These are phyloP conservation scores for Mycena polygramma DNA, from an alignment of 768 basidiomycete genomes.

Conservation along the genomic window DNA sequence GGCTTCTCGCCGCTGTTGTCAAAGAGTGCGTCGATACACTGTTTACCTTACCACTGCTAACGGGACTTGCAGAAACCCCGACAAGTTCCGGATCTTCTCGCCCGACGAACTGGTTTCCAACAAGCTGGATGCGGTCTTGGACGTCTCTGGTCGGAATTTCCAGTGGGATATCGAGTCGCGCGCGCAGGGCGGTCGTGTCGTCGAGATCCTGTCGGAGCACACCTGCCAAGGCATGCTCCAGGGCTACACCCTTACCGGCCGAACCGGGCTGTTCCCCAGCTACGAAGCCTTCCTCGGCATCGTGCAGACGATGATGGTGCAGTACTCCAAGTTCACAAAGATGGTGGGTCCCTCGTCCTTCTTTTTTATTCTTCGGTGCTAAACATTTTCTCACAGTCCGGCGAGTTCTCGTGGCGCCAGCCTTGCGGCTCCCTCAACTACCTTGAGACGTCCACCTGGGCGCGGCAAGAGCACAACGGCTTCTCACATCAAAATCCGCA, in stretches of 20 bases:
- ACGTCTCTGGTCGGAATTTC: slow-evolving; percentile 78
- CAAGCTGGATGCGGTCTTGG: slow-evolving; percentile 87
- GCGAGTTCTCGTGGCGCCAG: slow-evolving; percentile 80
- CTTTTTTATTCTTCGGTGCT: background rate
- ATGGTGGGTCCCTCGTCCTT: slow-evolving; percentile 61
- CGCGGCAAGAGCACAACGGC: slow-evolving; percentile 90
- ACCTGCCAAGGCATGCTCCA: slow-evolving; percentile 93
- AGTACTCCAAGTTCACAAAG: slow-evolving; percentile 91
- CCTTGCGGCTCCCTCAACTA: slow-evolving; percentile 83
- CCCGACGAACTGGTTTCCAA: slow-evolving; percentile 92
- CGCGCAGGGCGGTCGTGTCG: slow-evolving; percentile 81
- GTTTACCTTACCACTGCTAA: background rate
- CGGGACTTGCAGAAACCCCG: slow-evolving; percentile 69
- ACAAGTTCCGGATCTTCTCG: slow-evolving; percentile 88
- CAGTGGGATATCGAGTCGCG: slow-evolving; percentile 85
- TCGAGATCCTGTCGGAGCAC: slow-evolving; percentile 92
- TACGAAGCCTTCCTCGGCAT: slow-evolving; percentile 94
- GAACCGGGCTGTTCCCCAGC: slow-evolving; percentile 87
- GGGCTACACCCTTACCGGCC: slow-evolving; percentile 92
- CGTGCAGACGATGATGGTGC: slow-evolving; percentile 90
- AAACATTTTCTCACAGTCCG: slow-evolving; percentile 47
- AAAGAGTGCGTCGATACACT: slow-evolving; percentile 54
- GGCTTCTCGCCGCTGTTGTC: slow-evolving; percentile 68
- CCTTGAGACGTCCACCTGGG: slow-evolving; percentile 90
- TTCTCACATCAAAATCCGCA: slow-evolving; percentile 89